Evolutionary conservation across 768 basidiomycete species (phyloP).

Genomic region (Amanita pallidorosea): DNA sequence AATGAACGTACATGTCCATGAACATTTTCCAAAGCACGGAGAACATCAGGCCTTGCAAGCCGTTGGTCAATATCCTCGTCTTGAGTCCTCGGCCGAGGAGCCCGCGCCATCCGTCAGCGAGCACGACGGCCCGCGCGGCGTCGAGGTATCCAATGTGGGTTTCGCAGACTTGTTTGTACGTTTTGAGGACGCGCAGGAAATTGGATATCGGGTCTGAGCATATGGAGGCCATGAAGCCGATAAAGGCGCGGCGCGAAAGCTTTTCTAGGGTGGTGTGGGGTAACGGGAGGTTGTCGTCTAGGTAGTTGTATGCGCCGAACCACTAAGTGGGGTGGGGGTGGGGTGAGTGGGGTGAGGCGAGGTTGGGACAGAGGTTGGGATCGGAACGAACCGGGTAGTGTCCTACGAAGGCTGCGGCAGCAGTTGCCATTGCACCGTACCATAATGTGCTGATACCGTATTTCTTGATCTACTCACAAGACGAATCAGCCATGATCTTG

Average conservation of each 20-base stretch:
- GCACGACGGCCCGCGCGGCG: slow-evolving; percentile 70
- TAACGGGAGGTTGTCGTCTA: slow-evolving; percentile 50
- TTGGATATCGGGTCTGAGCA: slow-evolving; percentile 82
- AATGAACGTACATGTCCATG: slow-evolving; percentile 55
- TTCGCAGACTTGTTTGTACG: slow-evolving; percentile 87
- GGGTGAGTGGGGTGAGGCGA: not conserved
- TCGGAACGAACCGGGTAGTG: slow-evolving; percentile 60
- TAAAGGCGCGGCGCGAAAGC: slow-evolving; percentile 75
- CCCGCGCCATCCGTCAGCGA: slow-evolving; percentile 64
- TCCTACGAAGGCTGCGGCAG: slow-evolving; percentile 89
- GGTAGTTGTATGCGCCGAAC: slow-evolving; percentile 81
- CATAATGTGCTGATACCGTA: slow-evolving; percentile 75
- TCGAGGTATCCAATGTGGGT: slow-evolving; percentile 68
- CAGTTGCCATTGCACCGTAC: slow-evolving; percentile 89
- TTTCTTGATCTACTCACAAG: slow-evolving; percentile 34
- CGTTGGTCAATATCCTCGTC: slow-evolving; percentile 84
- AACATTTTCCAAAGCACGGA: slow-evolving; percentile 87
- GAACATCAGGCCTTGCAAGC: slow-evolving; percentile 87
- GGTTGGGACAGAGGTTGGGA: not conserved
- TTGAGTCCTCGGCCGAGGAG: slow-evolving; percentile 85
- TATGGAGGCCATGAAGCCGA: slow-evolving; percentile 83
- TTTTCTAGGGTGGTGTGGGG: slow-evolving; percentile 42
- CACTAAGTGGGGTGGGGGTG: slow-evolving; percentile 40
- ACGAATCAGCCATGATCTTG: not conserved
- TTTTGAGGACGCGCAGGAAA: slow-evolving; percentile 88